Evolutionary conservation across 108 stramenopile species (phyloP).

Genomic region (Skeletonema potamos): DNA sequence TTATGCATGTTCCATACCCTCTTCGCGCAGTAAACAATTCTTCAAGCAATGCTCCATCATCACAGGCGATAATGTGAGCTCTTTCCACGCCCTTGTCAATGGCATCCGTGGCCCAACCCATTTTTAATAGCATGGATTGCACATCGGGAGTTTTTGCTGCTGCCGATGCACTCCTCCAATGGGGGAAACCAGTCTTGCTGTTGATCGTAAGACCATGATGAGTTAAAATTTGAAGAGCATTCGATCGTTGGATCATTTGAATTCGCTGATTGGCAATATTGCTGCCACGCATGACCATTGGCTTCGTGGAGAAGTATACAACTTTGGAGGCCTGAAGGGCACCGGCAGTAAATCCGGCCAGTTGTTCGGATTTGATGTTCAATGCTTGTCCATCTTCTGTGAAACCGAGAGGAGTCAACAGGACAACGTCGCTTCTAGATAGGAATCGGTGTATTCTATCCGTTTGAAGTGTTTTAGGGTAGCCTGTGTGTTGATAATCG

Average conservation of each 20-base stretch:
- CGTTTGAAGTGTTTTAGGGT: conserved; percentile 38
- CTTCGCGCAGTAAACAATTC: conserved; percentile 61
- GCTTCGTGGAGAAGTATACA: conserved; percentile 56
- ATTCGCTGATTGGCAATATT: conserved; percentile 47
- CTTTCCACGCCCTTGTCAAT: conserved; percentile 59
- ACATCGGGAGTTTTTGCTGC: conserved; percentile 10
- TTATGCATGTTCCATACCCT: conserved; percentile 62
- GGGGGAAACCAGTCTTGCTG: conserved; percentile 39
- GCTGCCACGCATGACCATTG: conserved; percentile 41
- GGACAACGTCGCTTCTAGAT: conserved; percentile 54
- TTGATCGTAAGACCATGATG: conserved; percentile 38
- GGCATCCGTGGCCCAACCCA: conserved; percentile 66
- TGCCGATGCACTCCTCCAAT: conserved; percentile 12
- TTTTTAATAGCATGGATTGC: conserved; percentile 46
- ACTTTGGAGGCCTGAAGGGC: conserved; percentile 54
- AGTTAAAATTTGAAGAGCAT: conserved; percentile 32
- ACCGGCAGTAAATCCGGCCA: conserved; percentile 60
- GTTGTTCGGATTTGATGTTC: conserved; percentile 54
- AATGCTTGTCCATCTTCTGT: conserved; percentile 49
- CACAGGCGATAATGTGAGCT: conserved; percentile 63
- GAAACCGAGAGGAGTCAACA: conserved; percentile 59
- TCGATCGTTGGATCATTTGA: conserved; percentile 45
- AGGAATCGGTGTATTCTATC: conserved; percentile 41
- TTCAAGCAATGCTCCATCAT: conserved; percentile 62
- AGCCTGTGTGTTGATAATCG: conserved; percentile 57